phyloP scores from a whole-genome alignment of 306 rosid genomes.

The Ceratonia siliqua region DNA sequence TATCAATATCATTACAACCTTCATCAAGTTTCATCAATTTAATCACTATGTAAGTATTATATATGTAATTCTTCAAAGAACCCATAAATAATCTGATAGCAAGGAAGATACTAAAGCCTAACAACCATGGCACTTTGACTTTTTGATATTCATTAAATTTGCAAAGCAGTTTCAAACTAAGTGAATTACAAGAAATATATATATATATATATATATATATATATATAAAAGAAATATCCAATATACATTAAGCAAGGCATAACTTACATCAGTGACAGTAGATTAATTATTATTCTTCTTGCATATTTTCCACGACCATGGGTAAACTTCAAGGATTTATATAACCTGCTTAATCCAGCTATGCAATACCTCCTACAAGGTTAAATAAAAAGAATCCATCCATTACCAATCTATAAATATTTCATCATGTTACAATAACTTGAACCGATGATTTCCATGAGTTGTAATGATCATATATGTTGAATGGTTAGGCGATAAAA shows the following conservation, averaged over 20 bases:
- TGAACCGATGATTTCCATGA: background rate
- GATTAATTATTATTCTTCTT: slow-evolving; percentile 63
- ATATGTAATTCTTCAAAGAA: background rate
- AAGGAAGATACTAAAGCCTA: slow-evolving; percentile 4
- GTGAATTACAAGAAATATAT: too few relatives aligned
- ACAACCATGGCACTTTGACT: background rate
- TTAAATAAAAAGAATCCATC: background rate
- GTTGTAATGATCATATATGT: background rate
- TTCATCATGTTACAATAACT: background rate
- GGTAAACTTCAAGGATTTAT: slow-evolving; percentile 90
- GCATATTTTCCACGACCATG: slow-evolving; percentile 96
- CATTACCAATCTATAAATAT: slow-evolving; percentile 24
- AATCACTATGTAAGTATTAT: background rate
- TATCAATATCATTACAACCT: too few relatives aligned
- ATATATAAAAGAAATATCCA: too few relatives aligned
- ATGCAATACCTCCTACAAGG: slow-evolving; percentile 84
- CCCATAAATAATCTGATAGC: slow-evolving; percentile 6
- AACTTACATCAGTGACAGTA: slow-evolving; percentile 91
- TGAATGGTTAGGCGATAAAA: background rate
- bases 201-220: too few relatives aligned
- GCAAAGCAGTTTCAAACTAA: slow-evolving; percentile 20
- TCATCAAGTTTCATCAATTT: too few relatives aligned
- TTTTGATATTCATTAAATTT: too few relatives aligned
- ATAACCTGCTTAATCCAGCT: slow-evolving; percentile 90
- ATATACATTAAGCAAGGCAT: slow-evolving; percentile 6